Evolutionary conservation across 768 basidiomycete species (phyloP).

Genomic region (Agaricus blazei): DNA sequence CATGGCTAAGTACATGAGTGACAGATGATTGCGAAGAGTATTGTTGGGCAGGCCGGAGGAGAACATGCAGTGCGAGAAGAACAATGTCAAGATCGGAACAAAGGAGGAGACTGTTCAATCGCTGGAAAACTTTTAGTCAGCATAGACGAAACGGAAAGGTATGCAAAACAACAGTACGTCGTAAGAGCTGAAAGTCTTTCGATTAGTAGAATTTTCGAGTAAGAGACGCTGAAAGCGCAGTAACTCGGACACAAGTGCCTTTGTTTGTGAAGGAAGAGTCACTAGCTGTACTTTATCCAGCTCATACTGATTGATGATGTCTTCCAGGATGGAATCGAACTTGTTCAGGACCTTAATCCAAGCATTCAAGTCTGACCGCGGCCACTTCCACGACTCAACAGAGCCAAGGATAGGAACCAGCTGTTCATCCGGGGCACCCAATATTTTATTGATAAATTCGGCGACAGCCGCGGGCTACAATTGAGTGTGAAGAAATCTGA

Average conservation of each 20-base stretch:
- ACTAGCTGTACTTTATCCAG: conserved; percentile 81
- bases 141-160: conserved; percentile 8
- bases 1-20: conserved; percentile 77
- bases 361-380: conserved; percentile 91
- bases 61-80: conserved; percentile 73
- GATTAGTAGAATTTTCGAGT: conserved; percentile 95
- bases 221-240: conserved; percentile 85
- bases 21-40: conserved; percentile 87
- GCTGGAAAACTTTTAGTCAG: conserved; percentile 40
- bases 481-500: conserved; percentile 15
- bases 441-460: conserved; percentile 70
- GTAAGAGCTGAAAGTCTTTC: conserved; percentile 94
- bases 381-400: conserved; percentile 88
- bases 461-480: conserved; percentile 72
- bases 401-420: conserved; percentile 60
- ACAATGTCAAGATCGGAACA: conserved; percentile 89
- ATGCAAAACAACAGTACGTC: conserved; percentile 62
- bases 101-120: conserved; percentile 81
- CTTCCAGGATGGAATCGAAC: conserved; percentile 86
- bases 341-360: conserved; percentile 97
- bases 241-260: conserved; percentile 73
- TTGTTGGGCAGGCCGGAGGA: conserved; percentile 92
- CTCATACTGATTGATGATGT: conserved; percentile 77
- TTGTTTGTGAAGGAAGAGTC: conserved; percentile 69
- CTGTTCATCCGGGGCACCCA: conserved; percentile 64